Percentiles rank a stretch among this genome's conserved stretches.
Conservation (phyloP, 805 yeast species). For the Kregervanrija delftensis region DNA sequence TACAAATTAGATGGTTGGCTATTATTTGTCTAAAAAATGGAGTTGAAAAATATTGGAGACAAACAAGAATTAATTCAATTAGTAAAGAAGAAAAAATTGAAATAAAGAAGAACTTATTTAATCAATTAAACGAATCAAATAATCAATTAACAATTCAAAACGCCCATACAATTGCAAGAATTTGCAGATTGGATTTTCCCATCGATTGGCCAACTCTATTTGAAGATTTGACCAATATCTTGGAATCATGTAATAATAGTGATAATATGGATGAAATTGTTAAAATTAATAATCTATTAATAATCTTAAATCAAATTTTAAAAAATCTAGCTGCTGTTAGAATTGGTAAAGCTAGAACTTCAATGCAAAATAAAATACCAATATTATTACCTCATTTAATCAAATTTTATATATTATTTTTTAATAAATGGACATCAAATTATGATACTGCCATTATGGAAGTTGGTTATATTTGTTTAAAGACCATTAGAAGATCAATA, state of each 20-base stretch:
- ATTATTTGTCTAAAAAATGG: slow-evolving; percentile 86
- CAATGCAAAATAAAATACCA: slow-evolving; percentile 68
- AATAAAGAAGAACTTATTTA: slow-evolving; percentile 53
- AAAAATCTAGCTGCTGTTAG: slow-evolving; percentile 69
- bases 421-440: slow-evolving; percentile 54
- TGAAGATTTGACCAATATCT: slow-evolving; percentile 45
- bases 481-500: slow-evolving; percentile 64
- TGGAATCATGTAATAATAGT: slow-evolving; percentile 36
- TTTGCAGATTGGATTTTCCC: slow-evolving; percentile 83
- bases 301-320: slow-evolving; percentile 69
- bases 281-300: slow-evolving; percentile 53
- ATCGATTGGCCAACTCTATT: slow-evolving; percentile 78
- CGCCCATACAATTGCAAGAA: slow-evolving; percentile 74
- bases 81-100: slow-evolving; percentile 61
- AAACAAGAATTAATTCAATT: slow-evolving; percentile 47
- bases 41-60: slow-evolving; percentile 78
- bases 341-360: slow-evolving; percentile 76
- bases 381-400: slow-evolving; percentile 53
- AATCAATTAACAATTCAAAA: slow-evolving; percentile 73
- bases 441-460: slow-evolving; percentile 52
- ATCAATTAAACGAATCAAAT: slow-evolving; percentile 58
- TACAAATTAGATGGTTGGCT: slow-evolving; percentile 79
- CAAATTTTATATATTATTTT: slow-evolving; percentile 50
- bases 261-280: slow-evolving; percentile 31
- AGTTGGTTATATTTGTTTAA: slow-evolving; percentile 70